Percentiles rank a stretch among this genome's conserved stretches.
Conservation (phyloP, 2,329 filamentous ascomycete genomes). For the Hypoxylon sp. region DNA sequence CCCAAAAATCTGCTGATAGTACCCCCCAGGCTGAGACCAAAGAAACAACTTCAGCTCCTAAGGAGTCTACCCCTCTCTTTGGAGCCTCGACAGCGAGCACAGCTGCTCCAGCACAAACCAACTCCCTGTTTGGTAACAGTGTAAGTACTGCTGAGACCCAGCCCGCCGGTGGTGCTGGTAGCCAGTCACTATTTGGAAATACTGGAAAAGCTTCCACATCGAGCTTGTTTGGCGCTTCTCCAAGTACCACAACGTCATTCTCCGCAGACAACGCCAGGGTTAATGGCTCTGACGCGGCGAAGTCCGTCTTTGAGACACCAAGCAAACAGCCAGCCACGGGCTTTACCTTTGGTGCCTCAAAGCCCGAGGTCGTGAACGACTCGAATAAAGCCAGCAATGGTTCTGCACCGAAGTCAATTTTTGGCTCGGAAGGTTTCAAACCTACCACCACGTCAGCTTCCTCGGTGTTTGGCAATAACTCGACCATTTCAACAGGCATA, state of each 20-base stretch:
- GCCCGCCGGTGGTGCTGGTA: constrained; percentile 10
- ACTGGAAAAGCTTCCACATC: constrained; percentile 33
- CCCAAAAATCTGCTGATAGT: constrained; percentile 14
- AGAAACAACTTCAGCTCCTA: constrained; percentile 23
- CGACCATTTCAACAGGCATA: constrained; percentile 24
- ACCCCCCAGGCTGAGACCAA: constrained; percentile 21
- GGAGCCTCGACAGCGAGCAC: constrained; percentile 29
- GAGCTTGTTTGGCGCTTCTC: constrained; percentile 45
- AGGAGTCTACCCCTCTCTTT: constrained; percentile 28
- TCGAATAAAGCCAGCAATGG: constrained; percentile 15
- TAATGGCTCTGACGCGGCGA: constrained; percentile 48
- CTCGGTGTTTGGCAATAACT: constrained; percentile 45
- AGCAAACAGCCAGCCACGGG: constrained; percentile 44
- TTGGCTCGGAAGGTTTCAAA: constrained; percentile 61
- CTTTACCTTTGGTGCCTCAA: constrained; percentile 36
- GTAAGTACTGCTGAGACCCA: constrained; percentile 24
- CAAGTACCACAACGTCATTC: constrained; percentile 54
- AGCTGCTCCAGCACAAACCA: constrained; percentile 34
- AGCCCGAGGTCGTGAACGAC: constrained; percentile 24
- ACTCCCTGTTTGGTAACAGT: constrained; percentile 36
- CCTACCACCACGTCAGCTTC: constrained; percentile 48
- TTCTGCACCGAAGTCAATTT: constrained; percentile 50
- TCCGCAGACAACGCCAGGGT: constrained; percentile 51
- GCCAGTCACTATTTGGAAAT: constrained; percentile 39
- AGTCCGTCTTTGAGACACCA: constrained; percentile 57